Percentiles rank a stretch among this genome's conserved stretches.
These are phyloP conservation scores for Exophiala spinifera DNA, from an alignment of 2,329 filamentous ascomycete species.

Conservation along the genomic window DNA sequence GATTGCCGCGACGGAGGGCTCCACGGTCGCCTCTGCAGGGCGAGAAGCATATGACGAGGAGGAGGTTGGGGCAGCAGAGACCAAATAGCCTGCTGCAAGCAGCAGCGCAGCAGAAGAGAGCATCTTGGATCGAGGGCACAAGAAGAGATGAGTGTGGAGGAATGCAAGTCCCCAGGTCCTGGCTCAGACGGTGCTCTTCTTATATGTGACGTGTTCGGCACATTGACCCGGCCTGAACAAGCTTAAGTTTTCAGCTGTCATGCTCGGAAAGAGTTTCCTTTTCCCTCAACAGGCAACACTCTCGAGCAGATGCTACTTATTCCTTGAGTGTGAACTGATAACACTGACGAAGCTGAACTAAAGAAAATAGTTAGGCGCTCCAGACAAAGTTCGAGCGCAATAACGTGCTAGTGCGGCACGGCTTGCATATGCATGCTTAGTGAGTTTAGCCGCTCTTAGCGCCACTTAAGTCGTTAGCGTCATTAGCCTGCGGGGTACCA, in stretches of 20 bases:
- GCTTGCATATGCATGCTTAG: neutral
- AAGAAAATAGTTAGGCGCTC: neutral
- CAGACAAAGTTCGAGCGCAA: neutral
- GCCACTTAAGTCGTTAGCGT: neutral
- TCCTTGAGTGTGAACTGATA: neutral
- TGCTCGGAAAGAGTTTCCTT: neutral
- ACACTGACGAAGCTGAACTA: neutral
- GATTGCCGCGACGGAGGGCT: conserved; percentile 28
- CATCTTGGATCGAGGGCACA: conserved; percentile 5
- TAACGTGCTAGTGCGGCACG: neutral
- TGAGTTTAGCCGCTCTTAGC: neutral
- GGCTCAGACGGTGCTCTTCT: neutral
- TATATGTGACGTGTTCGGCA: neutral
- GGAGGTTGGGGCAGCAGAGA: conserved; percentile 2
- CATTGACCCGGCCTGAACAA: too few species aligned
- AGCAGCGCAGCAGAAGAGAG: conserved; percentile 11
- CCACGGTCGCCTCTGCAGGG: conserved; percentile 14
- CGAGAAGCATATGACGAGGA: conserved; percentile 7
- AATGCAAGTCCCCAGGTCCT: neutral
- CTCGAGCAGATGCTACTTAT: neutral
- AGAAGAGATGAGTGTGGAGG: neutral
- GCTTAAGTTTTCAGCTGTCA: too few species aligned
- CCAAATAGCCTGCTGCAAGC: conserved; percentile 11
- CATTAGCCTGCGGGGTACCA: neutral
- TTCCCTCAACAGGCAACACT: neutral